These are phyloP conservation scores for Eimeria zaria DNA, from an alignment of 169 alveolate genomes.

Conservation along the genomic window DNA sequence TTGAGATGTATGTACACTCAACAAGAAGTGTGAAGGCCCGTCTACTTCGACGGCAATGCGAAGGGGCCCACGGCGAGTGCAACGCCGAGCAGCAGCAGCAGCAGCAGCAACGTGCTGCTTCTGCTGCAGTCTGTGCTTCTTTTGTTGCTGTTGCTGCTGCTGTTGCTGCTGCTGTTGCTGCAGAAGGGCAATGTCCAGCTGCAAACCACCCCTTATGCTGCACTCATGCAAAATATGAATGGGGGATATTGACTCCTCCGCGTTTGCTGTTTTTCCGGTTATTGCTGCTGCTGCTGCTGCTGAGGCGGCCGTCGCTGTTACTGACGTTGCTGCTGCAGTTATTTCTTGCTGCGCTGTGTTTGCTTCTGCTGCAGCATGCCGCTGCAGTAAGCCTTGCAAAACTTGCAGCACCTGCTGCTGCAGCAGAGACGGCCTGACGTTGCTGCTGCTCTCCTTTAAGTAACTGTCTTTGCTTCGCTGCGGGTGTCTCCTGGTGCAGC, in stretches of 20 bases:
- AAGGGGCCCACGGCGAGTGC: background rate
- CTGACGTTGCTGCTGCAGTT: background rate
- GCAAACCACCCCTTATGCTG: constrained; percentile 9
- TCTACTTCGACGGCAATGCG: constrained; percentile 55
- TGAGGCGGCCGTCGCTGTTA: background rate
- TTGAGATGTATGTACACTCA: background rate
- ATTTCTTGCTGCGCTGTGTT: background rate
- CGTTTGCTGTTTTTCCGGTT: background rate
- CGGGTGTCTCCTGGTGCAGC: background rate
- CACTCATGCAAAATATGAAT: constrained; percentile 29
- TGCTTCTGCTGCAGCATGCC: constrained; percentile 9
- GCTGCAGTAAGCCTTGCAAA: constrained; percentile 25
- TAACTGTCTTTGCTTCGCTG: background rate
- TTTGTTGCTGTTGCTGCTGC: background rate
- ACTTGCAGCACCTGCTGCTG: constrained; percentile 64
- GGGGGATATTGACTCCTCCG: too few relatives aligned
- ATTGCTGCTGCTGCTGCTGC: constrained; percentile 31
- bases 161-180: constrained; percentile 13
- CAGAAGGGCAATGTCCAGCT: constrained; percentile 35
- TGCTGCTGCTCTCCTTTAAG: background rate
- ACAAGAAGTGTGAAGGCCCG: constrained; percentile 58
- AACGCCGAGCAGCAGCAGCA: background rate
- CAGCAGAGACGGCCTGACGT: constrained; percentile 37
- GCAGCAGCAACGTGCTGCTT: background rate
- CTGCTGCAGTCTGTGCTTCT: too few relatives aligned